A percentile compares a stretch with the other conserved stretches of the same genome.
Conservation (phyloP, 2,329 filamentous ascomycete genomes). For the Aspergillus sp. region DNA sequence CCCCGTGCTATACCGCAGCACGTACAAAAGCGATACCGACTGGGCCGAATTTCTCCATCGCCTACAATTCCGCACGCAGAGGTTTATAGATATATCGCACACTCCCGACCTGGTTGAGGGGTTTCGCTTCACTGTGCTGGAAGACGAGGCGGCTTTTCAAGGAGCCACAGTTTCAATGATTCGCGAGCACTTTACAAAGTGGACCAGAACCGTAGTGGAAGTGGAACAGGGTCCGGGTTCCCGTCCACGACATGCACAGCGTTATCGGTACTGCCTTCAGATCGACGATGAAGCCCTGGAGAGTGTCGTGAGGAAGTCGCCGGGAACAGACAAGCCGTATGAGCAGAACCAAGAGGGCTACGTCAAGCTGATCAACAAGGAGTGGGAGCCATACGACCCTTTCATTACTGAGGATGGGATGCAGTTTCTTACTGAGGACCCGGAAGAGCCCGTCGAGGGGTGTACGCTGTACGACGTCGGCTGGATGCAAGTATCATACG, state of each 20-base stretch:
- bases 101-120: conserved; percentile 1
- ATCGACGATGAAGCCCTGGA: conserved; percentile 15
- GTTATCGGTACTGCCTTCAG: conserved; percentile 9
- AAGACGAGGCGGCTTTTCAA: conserved; percentile 4
- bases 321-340: not conserved
- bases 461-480: not conserved
- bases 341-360: too few species aligned
- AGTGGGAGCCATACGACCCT: not conserved
- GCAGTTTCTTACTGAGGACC: too few species aligned
- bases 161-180: not conserved
- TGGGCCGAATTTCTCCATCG: conserved; percentile 14
- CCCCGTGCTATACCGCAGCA: conserved; percentile 11
- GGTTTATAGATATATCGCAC: not conserved
- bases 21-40: conserved; percentile 12
- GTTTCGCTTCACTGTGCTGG: conserved; percentile 4
- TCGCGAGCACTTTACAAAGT: conserved; percentile 10
- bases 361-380: not conserved
- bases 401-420: too few species aligned
- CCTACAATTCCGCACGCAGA: not conserved
- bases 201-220: not conserved
- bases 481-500: not conserved
- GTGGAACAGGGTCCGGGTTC: conserved; percentile 8
- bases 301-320: not conserved
- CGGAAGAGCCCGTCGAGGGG: not conserved
- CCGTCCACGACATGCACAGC: not conserved